These are phyloP conservation scores for Verbascum thapsus DNA, from an alignment of 257 asterid species.

Conservation along the genomic window DNA sequence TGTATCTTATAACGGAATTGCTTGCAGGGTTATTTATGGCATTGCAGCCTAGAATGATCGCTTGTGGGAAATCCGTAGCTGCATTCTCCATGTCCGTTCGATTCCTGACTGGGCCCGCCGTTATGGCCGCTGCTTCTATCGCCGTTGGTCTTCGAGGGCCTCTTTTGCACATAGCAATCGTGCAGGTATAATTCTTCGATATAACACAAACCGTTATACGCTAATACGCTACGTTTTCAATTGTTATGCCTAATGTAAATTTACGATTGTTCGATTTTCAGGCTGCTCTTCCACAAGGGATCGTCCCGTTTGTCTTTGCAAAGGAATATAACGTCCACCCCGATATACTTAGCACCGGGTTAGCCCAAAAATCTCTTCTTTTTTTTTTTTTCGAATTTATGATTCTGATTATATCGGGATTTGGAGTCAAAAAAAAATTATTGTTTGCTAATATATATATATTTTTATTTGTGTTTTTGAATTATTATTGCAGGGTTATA, in stretches of 20 bases:
- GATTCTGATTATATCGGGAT: too few species aligned
- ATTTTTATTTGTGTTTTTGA: too few species aligned
- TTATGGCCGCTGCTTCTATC: conserved; percentile 75
- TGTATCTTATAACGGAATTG: background rate
- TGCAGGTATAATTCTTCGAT: conserved; percentile 44
- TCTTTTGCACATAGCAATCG: conserved; percentile 63
- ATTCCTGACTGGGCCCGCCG: conserved; percentile 66
- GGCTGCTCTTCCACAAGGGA: conserved; percentile 84
- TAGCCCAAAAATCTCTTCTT: conserved; percentile 14
- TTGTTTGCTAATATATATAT: too few species aligned
- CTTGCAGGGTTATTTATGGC: conserved; percentile 72
- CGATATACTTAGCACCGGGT: conserved; percentile 78
- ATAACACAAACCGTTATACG: background rate
- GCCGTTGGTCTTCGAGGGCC: conserved; percentile 68
- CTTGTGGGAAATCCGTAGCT: conserved; percentile 67
- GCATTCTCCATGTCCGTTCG: conserved; percentile 64
- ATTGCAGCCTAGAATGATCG: conserved; percentile 63
- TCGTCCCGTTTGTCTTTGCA: conserved; percentile 72
- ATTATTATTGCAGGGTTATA: conserved; percentile 78
- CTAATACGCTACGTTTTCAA: background rate
- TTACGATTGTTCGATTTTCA: background rate
- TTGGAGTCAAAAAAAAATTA: too few species aligned
- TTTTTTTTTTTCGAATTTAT: background rate
- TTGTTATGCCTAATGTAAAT: background rate
- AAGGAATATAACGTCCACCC: conserved; percentile 75